Conservation (phyloP, 345 rosid genomes). For the Bretschneidera sinensis region DNA sequence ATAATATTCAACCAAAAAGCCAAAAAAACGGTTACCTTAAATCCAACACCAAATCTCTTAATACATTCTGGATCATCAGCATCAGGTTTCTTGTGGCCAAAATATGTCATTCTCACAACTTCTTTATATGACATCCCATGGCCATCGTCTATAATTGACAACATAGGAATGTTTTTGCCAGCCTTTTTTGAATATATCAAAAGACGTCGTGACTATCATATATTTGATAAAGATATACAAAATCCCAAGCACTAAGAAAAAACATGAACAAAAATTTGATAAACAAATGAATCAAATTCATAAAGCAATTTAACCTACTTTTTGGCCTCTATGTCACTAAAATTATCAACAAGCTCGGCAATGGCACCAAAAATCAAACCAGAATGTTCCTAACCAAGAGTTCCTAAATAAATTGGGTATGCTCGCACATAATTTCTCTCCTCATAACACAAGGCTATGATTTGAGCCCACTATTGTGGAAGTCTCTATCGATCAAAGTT, state of each 20-base stretch:
- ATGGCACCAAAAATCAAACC: slow-evolving; percentile 39
- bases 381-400: slow-evolving; percentile 37
- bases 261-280: slow-evolving; percentile 1
- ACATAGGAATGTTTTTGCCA: slow-evolving; percentile 31
- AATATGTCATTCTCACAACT: slow-evolving; percentile 29
- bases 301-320: slow-evolving; percentile 15
- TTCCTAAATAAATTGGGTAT: slow-evolving; percentile 33
- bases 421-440: slow-evolving; percentile 27
- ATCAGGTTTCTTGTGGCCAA: slow-evolving; percentile 36
- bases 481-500: not conserved
- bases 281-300: not conserved
- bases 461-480: not conserved
- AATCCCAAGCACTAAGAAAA: not conserved
- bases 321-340: slow-evolving; percentile 31
- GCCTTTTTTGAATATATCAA: slow-evolving; percentile 24
- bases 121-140: slow-evolving; percentile 33
- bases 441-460: slow-evolving; percentile 2
- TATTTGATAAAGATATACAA: not conserved
- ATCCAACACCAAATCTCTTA: slow-evolving; percentile 39
- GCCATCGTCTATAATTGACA: slow-evolving; percentile 34
- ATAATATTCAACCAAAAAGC: not conserved
- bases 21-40: slow-evolving; percentile 23
- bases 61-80: slow-evolving; percentile 21
- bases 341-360: slow-evolving; percentile 39
- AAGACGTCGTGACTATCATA: not conserved